phyloP scores from a whole-genome alignment of 495 filamentous ascomycete genomes.

The Penicillium odoratum region DNA sequence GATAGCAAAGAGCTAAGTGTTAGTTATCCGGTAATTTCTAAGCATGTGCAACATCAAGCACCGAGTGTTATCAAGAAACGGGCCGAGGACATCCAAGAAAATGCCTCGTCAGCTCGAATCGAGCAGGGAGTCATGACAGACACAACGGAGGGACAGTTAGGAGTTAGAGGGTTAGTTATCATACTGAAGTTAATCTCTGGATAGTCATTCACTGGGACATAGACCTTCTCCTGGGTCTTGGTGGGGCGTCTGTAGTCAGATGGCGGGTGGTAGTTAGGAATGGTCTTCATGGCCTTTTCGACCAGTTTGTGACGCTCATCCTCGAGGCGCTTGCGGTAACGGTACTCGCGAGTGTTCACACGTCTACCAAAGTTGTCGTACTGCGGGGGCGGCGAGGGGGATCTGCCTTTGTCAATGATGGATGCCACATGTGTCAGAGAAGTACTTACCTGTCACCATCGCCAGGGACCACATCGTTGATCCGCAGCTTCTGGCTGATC shows the following conservation, averaged over 20 bases:
- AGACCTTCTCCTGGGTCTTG: conserved; percentile 99
- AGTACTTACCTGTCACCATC: conserved; percentile 83
- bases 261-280: conserved; percentile 97
- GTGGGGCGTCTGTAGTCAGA: conserved; percentile 96
- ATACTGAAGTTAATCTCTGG: conserved; percentile 99
- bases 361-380: conserved; percentile 98
- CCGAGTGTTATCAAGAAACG: conserved; percentile 60
- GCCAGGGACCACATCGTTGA: conserved; percentile 94
- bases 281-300: conserved; percentile 96
- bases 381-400: conserved; percentile 91
- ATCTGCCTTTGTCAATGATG: conserved; percentile 55
- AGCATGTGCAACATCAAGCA: conserved; percentile 40
- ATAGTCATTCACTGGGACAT: conserved; percentile 99
- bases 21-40: conserved; percentile 63
- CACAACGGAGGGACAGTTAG: conserved; percentile 57
- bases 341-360: conserved; percentile 97
- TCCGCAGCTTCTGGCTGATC: conserved; percentile 97
- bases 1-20: conserved; percentile 78
- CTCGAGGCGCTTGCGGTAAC: conserved; percentile 95
- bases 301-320: conserved; percentile 97
- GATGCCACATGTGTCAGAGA: neutral
- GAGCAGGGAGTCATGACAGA: conserved; percentile 51
- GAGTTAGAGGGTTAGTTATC: conserved; percentile 98
- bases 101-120: conserved; percentile 46
- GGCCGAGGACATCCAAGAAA: conserved; percentile 42